These are phyloP conservation scores for Lachancea nothofagi DNA, from an alignment of 805 yeast genomes.

Conservation along the genomic window DNA sequence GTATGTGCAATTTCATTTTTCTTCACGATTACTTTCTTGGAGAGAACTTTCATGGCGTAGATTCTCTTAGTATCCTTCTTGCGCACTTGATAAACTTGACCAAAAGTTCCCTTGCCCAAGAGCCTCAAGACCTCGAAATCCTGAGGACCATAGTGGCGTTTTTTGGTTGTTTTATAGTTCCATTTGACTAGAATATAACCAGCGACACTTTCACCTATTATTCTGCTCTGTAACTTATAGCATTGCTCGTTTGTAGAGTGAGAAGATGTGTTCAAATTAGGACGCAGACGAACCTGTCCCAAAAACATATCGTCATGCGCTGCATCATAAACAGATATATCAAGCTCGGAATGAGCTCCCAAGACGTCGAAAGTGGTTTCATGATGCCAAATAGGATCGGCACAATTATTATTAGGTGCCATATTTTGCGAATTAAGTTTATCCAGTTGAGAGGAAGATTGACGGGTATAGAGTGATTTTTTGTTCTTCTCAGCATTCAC, in stretches of 20 bases:
- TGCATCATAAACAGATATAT: slow-evolving; percentile 87
- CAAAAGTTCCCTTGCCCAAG: slow-evolving; percentile 95
- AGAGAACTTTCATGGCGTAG: slow-evolving; percentile 95
- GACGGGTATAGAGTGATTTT: slow-evolving; percentile 40
- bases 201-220: slow-evolving; percentile 64
- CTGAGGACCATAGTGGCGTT: slow-evolving; percentile 83
- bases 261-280: slow-evolving; percentile 39
- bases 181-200: slow-evolving; percentile 76
- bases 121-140: slow-evolving; percentile 90
- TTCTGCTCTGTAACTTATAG: slow-evolving; percentile 68
- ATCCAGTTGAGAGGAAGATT: slow-evolving; percentile 40
- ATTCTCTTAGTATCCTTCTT: slow-evolving; percentile 85
- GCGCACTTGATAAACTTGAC: slow-evolving; percentile 93
- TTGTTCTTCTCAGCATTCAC: slow-evolving; percentile 26
- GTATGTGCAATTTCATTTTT: slow-evolving; percentile 98
- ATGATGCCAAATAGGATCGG: slow-evolving; percentile 84
- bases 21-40: slow-evolving; percentile 90
- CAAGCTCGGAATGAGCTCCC: slow-evolving; percentile 76
- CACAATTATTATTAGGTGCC: slow-evolving; percentile 13
- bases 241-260: slow-evolving; percentile 55
- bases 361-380: slow-evolving; percentile 90
- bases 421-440: slow-evolving; percentile 20
- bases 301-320: slow-evolving; percentile 74
- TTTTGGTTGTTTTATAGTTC: slow-evolving; percentile 62
- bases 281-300: slow-evolving; percentile 76